A percentile compares a stretch with the other conserved stretches of the same genome.
phyloP scores from a whole-genome alignment of 805 yeast genomes.

The Scheffersomyces stipitis region DNA sequence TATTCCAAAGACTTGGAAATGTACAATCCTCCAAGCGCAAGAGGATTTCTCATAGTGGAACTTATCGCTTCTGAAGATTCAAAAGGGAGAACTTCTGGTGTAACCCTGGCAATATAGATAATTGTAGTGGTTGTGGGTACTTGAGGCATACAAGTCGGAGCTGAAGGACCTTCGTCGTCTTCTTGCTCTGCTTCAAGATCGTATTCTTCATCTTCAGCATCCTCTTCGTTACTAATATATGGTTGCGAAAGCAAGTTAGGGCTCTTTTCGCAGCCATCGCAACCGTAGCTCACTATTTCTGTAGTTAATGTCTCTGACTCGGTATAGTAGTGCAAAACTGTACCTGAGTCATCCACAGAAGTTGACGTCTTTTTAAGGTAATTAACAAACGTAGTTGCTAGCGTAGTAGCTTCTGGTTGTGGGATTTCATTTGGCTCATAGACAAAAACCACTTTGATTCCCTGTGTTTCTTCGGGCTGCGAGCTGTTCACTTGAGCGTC shows the following conservation, averaged over 20 bases:
- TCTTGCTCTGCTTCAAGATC: neutral
- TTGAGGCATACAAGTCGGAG: neutral
- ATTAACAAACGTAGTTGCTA: neutral
- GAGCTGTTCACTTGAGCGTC: too few relatives aligned
- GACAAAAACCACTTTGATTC: neutral
- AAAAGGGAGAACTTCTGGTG: neutral
- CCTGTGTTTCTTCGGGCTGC: neutral
- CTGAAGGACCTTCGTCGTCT: neutral
- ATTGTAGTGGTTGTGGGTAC: neutral
- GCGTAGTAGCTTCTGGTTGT: neutral
- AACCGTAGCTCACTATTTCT: too few relatives aligned
- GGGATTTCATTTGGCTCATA: neutral
- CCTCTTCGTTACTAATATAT: too few relatives aligned
- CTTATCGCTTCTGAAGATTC: neutral
- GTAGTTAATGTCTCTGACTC: too few relatives aligned
- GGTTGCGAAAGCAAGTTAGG: too few relatives aligned
- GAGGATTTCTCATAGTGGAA: conserved; percentile 1
- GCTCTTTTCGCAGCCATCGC: too few relatives aligned
- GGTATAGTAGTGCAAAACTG: too few relatives aligned
- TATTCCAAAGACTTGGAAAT: neutral
- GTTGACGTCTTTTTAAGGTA: neutral
- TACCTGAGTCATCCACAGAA: neutral
- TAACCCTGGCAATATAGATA: neutral
- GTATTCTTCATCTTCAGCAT: too few relatives aligned
- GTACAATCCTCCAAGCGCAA: neutral